A percentile compares a stretch with the other conserved stretches of the same genome.
Conservation (phyloP, 805 yeast species). For the Candida rishiriensis region DNA sequence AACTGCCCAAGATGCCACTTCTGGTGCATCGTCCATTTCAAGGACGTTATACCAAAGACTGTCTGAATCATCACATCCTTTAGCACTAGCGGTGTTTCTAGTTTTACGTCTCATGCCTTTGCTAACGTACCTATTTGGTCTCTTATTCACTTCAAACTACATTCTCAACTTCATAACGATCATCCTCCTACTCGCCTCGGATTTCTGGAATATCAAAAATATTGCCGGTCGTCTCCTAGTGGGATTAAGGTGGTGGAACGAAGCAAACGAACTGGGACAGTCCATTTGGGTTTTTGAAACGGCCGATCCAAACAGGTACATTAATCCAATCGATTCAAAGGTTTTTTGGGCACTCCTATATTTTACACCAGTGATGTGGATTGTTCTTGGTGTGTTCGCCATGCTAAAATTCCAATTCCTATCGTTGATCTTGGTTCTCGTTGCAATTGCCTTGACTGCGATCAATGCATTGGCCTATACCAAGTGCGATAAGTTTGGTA, state of each 20-base stretch:
- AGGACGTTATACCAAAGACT: slow-evolving; percentile 41
- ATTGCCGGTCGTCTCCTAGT: slow-evolving; percentile 86
- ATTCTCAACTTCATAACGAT: slow-evolving; percentile 76
- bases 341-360: slow-evolving; percentile 83
- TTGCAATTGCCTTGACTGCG: slow-evolving; percentile 67
- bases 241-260: slow-evolving; percentile 98
- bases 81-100: slow-evolving; percentile 65
- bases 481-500: slow-evolving; percentile 87
- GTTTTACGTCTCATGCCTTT: slow-evolving; percentile 61
- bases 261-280: slow-evolving; percentile 58
- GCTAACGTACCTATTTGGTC: slow-evolving; percentile 65
- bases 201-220: slow-evolving; percentile 91
- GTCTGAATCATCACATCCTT: slow-evolving; percentile 74
- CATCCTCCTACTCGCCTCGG: slow-evolving; percentile 75
- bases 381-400: slow-evolving; percentile 69
- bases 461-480: slow-evolving; percentile 90
- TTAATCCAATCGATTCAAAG: slow-evolving; percentile 89
- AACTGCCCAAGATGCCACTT: slow-evolving; percentile 2
- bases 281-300: slow-evolving; percentile 86
- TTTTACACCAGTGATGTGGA: slow-evolving; percentile 73
- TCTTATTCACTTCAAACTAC: slow-evolving; percentile 59
- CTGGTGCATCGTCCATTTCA: slow-evolving; percentile 10
- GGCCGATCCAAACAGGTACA: slow-evolving; percentile 64
- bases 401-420: slow-evolving; percentile 71
- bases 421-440: slow-evolving; percentile 54